Evolutionary conservation across 2,329 filamentous ascomycete genomes (phyloP), one percentile per base, ranked within the genome.

Genomic region (Falciphora oryzae): DNA sequence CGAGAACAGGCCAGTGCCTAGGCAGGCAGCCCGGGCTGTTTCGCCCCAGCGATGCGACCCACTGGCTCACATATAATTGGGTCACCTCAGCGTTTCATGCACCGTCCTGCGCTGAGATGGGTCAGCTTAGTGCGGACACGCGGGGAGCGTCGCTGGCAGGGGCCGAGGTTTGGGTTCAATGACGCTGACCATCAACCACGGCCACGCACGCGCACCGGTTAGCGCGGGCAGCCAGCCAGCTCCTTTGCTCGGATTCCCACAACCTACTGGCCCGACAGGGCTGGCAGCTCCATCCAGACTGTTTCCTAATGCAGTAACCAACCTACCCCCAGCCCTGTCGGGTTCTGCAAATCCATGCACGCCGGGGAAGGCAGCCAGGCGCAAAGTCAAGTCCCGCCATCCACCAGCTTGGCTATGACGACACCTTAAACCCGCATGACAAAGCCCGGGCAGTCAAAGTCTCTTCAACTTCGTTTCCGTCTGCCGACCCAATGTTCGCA

Each of bases 361-460:
- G 44, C 22, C 44, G 6, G 44, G 44, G 4, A 50, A 50, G 44
- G 18, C 44, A 50, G 44, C 18, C 18, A 50, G 44, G 44, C 44
- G 18, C 44, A 50, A n/a, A 50, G 16, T 10, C 18, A 38, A 38
- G 35, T 16, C 35, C 13, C 13, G 8, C 35, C 38, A 44, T 11
- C 16, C 14, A n/a, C n/a, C n/a, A n/a, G n/a, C n/a, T n/a, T 44
- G 38, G 38, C 38, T 18, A 44, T 44, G 38, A 44, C 38, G 38
- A 6, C 38, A 18, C 16, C 38, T 16, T 44, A 5, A 44, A 18
- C 16, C 16, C 5, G 14, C 38, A 16, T 16, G 14, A 44, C 38
- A 18, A 44, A 44, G 38, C 31, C 35, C 35, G 59, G 31, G 59
- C 38, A 32, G 59, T 38, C 59, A 61, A 44, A 38, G 32, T 18